These are phyloP conservation scores for Phaeosphaeriaceae sp. DNA, from an alignment of 2,329 filamentous ascomycete genomes.

Conservation along the genomic window DNA sequence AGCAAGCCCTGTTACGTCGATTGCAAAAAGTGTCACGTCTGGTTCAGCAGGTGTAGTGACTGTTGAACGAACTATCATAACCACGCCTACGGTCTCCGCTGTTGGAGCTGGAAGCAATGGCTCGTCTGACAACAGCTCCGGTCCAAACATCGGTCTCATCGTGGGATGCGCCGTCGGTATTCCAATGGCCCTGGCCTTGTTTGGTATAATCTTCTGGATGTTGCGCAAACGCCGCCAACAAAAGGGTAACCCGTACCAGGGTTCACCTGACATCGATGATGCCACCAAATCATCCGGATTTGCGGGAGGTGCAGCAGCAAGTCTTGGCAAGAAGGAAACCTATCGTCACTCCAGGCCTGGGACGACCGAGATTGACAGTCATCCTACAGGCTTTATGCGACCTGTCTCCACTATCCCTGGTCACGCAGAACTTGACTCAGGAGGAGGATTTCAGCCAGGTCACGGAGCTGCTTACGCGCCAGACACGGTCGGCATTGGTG, in stretches of 20 bases:
- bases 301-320: slow-evolving; percentile 31
- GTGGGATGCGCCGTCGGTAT: slow-evolving; percentile 47
- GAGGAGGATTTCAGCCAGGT: slow-evolving; percentile 33
- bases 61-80: slow-evolving; percentile 28
- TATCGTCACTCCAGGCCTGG: slow-evolving; percentile 20
- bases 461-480: slow-evolving; percentile 31
- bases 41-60: slow-evolving; percentile 34
- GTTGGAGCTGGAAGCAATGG: slow-evolving; percentile 1
- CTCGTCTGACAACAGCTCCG: slow-evolving; percentile 3
- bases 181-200: slow-evolving; percentile 39
- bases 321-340: slow-evolving; percentile 27
- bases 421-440: slow-evolving; percentile 39
- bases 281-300: slow-evolving; percentile 19
- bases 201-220: slow-evolving; percentile 41
- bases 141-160: slow-evolving; percentile 38
- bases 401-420: slow-evolving; percentile 36
- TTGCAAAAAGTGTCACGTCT: slow-evolving; percentile 30
- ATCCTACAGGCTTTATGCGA: slow-evolving; percentile 35
- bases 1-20: slow-evolving; percentile 28
- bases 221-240: slow-evolving; percentile 39
- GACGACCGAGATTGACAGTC: slow-evolving; percentile 37
- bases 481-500: slow-evolving; percentile 40
- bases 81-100: slow-evolving; percentile 12
- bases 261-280: slow-evolving; percentile 19
- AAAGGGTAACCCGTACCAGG: slow-evolving; percentile 23